A percentile compares a stretch with the other conserved stretches of the same genome.
These are phyloP conservation scores for Xylaria sp. DNA, from an alignment of 2,329 filamentous ascomycete genomes.

Conservation along the genomic window DNA sequence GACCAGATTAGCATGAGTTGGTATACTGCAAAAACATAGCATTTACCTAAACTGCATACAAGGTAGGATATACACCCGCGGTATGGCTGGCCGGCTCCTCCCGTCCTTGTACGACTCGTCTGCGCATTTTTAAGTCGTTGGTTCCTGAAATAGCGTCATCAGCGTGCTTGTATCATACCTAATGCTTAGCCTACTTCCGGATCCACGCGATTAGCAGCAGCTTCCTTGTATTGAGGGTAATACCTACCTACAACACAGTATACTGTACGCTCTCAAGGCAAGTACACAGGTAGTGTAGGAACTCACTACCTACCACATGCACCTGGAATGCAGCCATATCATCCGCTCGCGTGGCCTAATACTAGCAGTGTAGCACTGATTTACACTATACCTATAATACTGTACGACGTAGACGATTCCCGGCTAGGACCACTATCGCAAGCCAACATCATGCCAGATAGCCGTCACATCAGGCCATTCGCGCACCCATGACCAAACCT, in stretches of 20 bases:
- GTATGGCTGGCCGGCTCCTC: conserved; percentile 31
- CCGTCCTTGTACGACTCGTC: conserved; percentile 16
- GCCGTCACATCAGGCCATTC: conserved; percentile 39
- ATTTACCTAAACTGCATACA: neutral
- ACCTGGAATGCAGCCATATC: neutral
- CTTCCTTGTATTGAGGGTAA: neutral
- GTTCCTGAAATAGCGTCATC: conserved; percentile 34
- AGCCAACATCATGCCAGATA: conserved; percentile 38
- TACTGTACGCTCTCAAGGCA: neutral
- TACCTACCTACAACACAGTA: neutral
- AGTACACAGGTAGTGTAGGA: neutral
- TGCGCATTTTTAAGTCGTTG: conserved; percentile 14
- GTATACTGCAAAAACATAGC: neutral
- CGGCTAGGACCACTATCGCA: conserved; percentile 19
- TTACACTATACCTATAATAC: neutral
- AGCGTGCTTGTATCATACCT: neutral
- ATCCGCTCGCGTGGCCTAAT: neutral
- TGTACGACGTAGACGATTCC: conserved; percentile 9
- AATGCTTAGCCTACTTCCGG: neutral
- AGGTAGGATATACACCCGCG: neutral
- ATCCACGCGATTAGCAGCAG: conserved; percentile 1
- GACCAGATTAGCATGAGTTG: neutral
- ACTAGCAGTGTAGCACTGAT: neutral
- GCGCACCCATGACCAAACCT: conserved; percentile 32
- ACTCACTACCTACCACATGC: neutral